A percentile compares a stretch with the other conserved stretches of the same genome.
Conservation (phyloP, 2,329 filamentous ascomycete species). For the Monilinia polystroma region DNA sequence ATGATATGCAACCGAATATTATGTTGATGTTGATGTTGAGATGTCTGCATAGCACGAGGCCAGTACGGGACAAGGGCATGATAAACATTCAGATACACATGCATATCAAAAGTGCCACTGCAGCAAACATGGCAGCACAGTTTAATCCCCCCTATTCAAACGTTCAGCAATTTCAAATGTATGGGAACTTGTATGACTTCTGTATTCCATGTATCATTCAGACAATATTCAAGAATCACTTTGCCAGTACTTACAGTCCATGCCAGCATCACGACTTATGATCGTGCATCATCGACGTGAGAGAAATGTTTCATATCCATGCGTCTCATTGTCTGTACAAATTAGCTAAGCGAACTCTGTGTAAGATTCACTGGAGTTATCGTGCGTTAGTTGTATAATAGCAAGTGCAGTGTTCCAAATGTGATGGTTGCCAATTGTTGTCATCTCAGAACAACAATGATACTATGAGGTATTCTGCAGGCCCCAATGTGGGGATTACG, state of each 20-base stretch:
- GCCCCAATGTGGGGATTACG: background rate
- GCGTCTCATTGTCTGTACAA: slow-evolving; percentile 1
- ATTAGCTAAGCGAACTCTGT: background rate
- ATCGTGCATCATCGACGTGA: slow-evolving; percentile 7
- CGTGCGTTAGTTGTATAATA: slow-evolving; percentile 9
- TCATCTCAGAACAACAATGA: slow-evolving; percentile 6
- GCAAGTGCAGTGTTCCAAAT: background rate
- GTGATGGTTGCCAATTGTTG: slow-evolving; percentile 6
- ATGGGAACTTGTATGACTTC: slow-evolving; percentile 8
- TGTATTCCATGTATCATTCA: background rate
- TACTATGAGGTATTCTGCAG: background rate
- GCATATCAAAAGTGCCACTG: slow-evolving; percentile 5
- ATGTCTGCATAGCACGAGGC: background rate
- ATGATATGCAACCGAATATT: background rate
- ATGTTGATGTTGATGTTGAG: background rate
- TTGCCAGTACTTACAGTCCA: background rate
- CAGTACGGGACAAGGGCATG: background rate
- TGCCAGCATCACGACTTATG: slow-evolving; percentile 15
- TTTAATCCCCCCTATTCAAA: background rate
- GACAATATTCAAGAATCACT: background rate
- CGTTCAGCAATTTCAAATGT: background rate
- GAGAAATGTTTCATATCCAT: slow-evolving; percentile 7
- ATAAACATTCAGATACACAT: slow-evolving; percentile 2
- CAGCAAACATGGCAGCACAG: slow-evolving; percentile 2
- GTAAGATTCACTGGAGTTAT: slow-evolving; percentile 10